These are phyloP conservation scores for Solanum etuberosum DNA, from an alignment of 257 asterid genomes.

Conservation along the genomic window DNA sequence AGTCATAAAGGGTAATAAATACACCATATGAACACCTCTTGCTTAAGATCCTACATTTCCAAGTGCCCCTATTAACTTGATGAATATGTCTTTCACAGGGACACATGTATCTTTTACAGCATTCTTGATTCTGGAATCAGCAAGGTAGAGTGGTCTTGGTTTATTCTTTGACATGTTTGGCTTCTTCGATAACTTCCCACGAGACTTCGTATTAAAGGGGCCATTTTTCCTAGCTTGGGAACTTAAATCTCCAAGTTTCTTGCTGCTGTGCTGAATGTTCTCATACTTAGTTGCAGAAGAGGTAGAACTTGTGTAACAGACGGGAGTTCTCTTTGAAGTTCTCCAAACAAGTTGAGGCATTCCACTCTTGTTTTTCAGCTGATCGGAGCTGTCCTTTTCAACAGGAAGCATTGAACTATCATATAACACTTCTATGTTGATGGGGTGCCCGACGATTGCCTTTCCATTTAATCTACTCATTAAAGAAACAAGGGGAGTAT, in stretches of 20 bases:
- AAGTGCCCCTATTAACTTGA: conserved; percentile 29
- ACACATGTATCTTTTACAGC: conserved; percentile 24
- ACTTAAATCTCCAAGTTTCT: not conserved
- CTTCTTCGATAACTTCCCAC: not conserved
- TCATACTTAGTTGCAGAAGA: conserved; percentile 5
- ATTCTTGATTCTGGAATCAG: not conserved
- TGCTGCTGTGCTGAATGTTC: not conserved
- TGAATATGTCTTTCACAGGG: conserved; percentile 39
- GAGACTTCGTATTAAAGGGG: not conserved
- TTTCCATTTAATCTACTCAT: conserved; percentile 28
- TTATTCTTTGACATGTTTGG: not conserved
- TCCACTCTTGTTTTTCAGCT: not conserved
- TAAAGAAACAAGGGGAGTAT: conserved; percentile 43
- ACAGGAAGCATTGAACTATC: conserved; percentile 2
- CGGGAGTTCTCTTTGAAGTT: conserved; percentile 48
- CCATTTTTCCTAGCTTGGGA: conserved; percentile 2
- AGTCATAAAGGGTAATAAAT: not conserved
- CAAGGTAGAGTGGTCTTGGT: not conserved
- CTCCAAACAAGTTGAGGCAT: conserved; percentile 40
- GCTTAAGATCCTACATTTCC: conserved; percentile 1
- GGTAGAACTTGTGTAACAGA: conserved; percentile 23
- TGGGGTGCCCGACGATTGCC: conserved; percentile 49
- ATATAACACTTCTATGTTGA: conserved; percentile 26
- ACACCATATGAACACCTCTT: not conserved
- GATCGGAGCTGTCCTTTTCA: not conserved